These are phyloP conservation scores for Fusarium decemcellulare DNA, from an alignment of 2,329 filamentous ascomycete genomes.

Conservation along the genomic window DNA sequence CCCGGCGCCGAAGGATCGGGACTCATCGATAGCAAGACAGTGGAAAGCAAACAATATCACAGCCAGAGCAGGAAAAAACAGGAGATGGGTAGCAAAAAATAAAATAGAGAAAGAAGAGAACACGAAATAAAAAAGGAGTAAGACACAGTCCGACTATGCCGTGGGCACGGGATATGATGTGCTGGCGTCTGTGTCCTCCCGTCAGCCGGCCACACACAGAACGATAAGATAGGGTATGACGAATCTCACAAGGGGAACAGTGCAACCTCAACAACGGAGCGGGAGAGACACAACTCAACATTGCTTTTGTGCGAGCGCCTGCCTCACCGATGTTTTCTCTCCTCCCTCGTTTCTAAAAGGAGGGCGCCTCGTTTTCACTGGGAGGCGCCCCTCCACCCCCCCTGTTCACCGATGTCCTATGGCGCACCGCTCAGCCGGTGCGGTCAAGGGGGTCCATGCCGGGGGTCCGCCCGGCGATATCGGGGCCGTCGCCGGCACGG, in stretches of 20 bases:
- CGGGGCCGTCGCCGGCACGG: constrained; percentile 26
- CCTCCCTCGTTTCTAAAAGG: background rate
- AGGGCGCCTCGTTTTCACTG: no score
- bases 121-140: background rate
- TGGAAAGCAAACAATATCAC: background rate
- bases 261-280: constrained; percentile 10
- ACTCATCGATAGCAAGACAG: constrained; percentile 11
- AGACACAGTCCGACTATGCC: constrained; percentile 15
- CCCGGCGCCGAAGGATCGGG: constrained; percentile 7
- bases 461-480: constrained; percentile 32
- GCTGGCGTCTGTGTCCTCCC: constrained; percentile 2
- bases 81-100: background rate
- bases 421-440: constrained; percentile 23
- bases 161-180: constrained; percentile 23
- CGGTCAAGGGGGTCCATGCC: constrained; percentile 19
- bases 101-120: background rate
- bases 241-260: background rate
- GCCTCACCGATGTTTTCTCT: constrained; percentile 37
- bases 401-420: background rate
- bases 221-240: constrained; percentile 5
- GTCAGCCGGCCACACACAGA: constrained; percentile 7
- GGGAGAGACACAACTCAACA: background rate
- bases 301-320: constrained; percentile 1
- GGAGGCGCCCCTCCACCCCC: background rate
- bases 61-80: background rate